These are phyloP conservation scores for Vanderwaltozyma yarrowii DNA, from an alignment of 805 yeast genomes.

Conservation along the genomic window DNA sequence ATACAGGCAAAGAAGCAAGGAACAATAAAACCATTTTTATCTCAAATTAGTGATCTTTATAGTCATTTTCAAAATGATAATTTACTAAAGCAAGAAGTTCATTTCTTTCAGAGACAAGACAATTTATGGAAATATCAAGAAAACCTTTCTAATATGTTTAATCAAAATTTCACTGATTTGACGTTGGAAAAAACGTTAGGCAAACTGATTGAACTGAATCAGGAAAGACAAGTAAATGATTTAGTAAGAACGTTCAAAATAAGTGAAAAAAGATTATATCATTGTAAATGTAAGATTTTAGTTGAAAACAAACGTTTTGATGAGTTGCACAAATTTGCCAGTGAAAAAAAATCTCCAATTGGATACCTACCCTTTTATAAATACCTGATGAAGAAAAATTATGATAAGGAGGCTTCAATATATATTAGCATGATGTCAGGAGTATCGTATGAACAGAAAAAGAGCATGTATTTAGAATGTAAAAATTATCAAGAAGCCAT, in stretches of 20 bases:
- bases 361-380: conserved; percentile 59
- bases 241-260: conserved; percentile 46
- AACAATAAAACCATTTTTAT: conserved; percentile 25
- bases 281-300: conserved; percentile 40
- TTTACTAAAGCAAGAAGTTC: conserved; percentile 9
- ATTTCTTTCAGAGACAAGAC: conserved; percentile 22
- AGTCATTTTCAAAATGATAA: conserved; percentile 9
- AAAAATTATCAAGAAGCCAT: conserved; percentile 42
- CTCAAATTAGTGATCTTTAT: conserved; percentile 26
- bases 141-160: conserved; percentile 34
- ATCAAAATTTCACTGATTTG: conserved; percentile 31
- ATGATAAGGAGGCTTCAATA: conserved; percentile 46
- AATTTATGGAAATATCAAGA: conserved; percentile 37
- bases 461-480: conserved; percentile 42
- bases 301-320: conserved; percentile 43
- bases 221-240: conserved; percentile 38
- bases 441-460: conserved; percentile 36
- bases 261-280: conserved; percentile 46
- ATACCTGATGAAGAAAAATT: conserved; percentile 43
- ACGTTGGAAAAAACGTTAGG: conserved; percentile 42
- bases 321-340: conserved; percentile 44
- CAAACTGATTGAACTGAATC: conserved; percentile 38
- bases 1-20: conserved; percentile 26
- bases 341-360: conserved; percentile 50
- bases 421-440: conserved; percentile 47